Base-by-base conservation (phyloP, 257 asterid species). In the Solanum ahanhuiri region DNA sequence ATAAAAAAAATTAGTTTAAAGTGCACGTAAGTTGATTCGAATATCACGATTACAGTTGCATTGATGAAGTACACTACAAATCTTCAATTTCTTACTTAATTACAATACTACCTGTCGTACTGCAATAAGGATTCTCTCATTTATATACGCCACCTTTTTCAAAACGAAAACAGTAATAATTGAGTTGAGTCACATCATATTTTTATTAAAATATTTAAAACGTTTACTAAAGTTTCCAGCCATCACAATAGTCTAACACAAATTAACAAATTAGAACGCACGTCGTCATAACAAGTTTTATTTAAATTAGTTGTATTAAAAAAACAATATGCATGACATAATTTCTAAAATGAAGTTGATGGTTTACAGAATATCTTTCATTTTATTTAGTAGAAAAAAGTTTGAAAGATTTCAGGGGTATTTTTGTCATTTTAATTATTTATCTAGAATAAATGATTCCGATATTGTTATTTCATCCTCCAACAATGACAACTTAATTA, bases 401-500 rank as follows among this genome's bases (percentile, higher is more conserved):
- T 11, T 66, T 25, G 35, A 12, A 8, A 12, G 14, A 2, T 8
- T 14, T 66, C 2, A n/a, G 1, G 3, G 1, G 0, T 63, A 63
- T 23, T n/a, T 11, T 64, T 0, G 0, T 23, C 0, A 64, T 64
- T 64, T 64, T 64, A 3, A 25, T 64, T 63, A 0, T 12, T 63
- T 5, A 15, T 17, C 20, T 51, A 51, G 3, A 51, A 51, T 15
- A 14, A 15, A 15, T 5, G 7, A 51, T 2, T 0, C 1, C 0
- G 0, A 0, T 63, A n/a, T 1, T n/a, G 0, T n/a, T 9, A 63
- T 9, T n/a, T 10, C 4, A n/a, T 9, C 5, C 0, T 63, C 31
- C 1, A 11, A 10, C 1, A 10, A 10, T 9, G 3, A 63, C 4
- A 63, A 9, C 3, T n/a, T 63, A 63, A n/a, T 63, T 4, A 22